Conservation (phyloP, 345 rosid species). For the Dimocarpus longan region DNA sequence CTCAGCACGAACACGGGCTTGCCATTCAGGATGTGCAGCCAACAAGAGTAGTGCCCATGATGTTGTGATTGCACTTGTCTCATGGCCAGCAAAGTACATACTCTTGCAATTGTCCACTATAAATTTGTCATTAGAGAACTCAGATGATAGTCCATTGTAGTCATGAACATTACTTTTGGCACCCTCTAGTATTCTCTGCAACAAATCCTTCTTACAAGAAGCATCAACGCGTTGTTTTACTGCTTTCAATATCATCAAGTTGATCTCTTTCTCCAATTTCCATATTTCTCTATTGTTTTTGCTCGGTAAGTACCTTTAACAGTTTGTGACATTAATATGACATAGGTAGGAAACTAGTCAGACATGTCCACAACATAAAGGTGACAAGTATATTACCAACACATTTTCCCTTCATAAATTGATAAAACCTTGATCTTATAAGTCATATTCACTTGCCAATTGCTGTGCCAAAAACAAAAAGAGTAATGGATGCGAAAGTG, state of each 20-base stretch:
- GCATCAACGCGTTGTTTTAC: slow-evolving; percentile 29
- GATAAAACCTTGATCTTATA: no score
- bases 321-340: slow-evolving; percentile 11
- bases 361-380: neutral
- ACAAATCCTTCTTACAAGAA: slow-evolving; percentile 31
- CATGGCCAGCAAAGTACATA: slow-evolving; percentile 55
- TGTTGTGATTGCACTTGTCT: slow-evolving; percentile 39
- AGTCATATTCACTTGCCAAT: neutral
- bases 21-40: slow-evolving; percentile 52
- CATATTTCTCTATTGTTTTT: slow-evolving; percentile 40
- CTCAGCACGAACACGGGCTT: slow-evolving; percentile 45
- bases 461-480: neutral
- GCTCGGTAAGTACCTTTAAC: slow-evolving; percentile 37
- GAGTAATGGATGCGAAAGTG: slow-evolving; percentile 9
- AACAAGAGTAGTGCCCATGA: slow-evolving; percentile 45
- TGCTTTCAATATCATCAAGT: slow-evolving; percentile 26
- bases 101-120: slow-evolving; percentile 56
- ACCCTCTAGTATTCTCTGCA: slow-evolving; percentile 42
- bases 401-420: no score
- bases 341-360: neutral
- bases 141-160: neutral
- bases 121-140: slow-evolving; percentile 31
- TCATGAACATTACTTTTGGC: slow-evolving; percentile 21
- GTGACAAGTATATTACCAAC: no score
- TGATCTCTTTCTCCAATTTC: slow-evolving; percentile 44